A percentile compares a stretch with the other conserved stretches of the same genome.
Conservation (phyloP, 768 basidiomycete species). For the Collybia sp. region DNA sequence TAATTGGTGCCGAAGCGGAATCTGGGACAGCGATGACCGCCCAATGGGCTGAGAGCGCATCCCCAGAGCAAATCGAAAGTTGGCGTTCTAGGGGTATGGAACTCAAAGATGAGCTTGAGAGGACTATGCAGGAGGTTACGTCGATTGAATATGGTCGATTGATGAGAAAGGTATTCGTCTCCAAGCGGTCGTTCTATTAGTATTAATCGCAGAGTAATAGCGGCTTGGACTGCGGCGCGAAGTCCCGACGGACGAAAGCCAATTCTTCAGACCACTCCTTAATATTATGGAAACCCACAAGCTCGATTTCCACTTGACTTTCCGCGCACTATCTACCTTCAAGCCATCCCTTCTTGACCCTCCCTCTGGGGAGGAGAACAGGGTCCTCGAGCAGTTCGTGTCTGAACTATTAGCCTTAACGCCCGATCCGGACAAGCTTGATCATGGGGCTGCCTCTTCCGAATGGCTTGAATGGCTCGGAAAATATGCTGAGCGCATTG, state of each 20-base stretch:
- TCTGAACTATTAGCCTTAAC: constrained; percentile 39
- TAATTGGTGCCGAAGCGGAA: constrained; percentile 80
- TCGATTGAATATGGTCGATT: constrained; percentile 59
- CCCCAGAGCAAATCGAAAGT: constrained; percentile 47
- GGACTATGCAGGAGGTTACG: constrained; percentile 52
- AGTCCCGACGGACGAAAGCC: constrained; percentile 52
- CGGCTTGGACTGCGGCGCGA: constrained; percentile 72
- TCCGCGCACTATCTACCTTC: constrained; percentile 71
- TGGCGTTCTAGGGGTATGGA: constrained; percentile 60
- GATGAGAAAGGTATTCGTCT: constrained; percentile 60
- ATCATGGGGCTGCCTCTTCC: constrained; percentile 37
- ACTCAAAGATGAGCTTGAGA: constrained; percentile 56
- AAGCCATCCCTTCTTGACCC: constrained; percentile 29
- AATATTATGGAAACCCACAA: constrained; percentile 64
- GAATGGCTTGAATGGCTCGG: constrained; percentile 65
- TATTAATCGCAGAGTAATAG: constrained; percentile 24
- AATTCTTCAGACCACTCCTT: constrained; percentile 65
- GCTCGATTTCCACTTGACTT: constrained; percentile 87
- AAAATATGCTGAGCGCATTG: constrained; percentile 54
- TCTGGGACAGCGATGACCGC: constrained; percentile 40
- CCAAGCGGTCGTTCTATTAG: neutral
- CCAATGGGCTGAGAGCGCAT: constrained; percentile 61
- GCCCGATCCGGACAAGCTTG: constrained; percentile 39
- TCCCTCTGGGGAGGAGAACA: constrained; percentile 1
- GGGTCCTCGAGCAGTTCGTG: constrained; percentile 36